These are phyloP conservation scores for Allium cepa DNA, from an alignment of 106 monocot species.

Conservation along the genomic window DNA sequence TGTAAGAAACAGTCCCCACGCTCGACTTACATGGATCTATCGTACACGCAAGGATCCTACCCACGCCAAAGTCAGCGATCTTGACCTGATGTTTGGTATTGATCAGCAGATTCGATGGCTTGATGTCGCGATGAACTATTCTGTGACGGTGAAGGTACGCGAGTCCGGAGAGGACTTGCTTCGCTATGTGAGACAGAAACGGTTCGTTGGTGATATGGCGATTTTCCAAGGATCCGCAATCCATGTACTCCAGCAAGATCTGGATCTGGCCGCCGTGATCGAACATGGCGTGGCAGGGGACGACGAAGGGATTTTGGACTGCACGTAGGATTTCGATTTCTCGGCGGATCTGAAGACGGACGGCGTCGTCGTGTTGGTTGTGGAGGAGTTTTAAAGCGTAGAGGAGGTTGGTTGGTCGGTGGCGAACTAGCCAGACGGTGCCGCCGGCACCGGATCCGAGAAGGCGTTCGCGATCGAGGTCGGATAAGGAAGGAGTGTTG, in stretches of 20 bases:
- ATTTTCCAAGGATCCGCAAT: conserved; percentile 56
- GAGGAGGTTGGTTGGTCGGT: conserved; percentile 29
- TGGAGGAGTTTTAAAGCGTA: conserved; percentile 61
- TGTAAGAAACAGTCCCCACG: conserved; percentile 92
- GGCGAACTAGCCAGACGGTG: conserved; percentile 55
- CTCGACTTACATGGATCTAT: conserved; percentile 95
- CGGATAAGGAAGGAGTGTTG: conserved; percentile 19
- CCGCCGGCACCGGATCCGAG: conserved; percentile 63
- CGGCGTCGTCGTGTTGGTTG: conserved; percentile 50
- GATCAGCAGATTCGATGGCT: conserved; percentile 82
- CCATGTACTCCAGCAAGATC: conserved; percentile 71
- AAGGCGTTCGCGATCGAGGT: conserved; percentile 66
- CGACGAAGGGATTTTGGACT: conserved; percentile 57
- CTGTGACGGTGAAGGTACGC: conserved; percentile 72
- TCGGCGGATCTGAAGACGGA: conserved; percentile 61
- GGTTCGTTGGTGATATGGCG: conserved; percentile 34
- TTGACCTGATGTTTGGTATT: conserved; percentile 51
- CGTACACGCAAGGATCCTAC: conserved; percentile 77
- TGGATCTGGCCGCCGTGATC: conserved; percentile 70
- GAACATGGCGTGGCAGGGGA: conserved; percentile 66
- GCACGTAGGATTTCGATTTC: conserved; percentile 75
- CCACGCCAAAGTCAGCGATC: conserved; percentile 96
- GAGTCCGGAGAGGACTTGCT: conserved; percentile 64
- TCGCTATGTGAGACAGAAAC: conserved; percentile 41
- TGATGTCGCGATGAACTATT: conserved; percentile 97